Conservation (phyloP, 2,329 filamentous ascomycete genomes). For the Endothia cerciana region DNA sequence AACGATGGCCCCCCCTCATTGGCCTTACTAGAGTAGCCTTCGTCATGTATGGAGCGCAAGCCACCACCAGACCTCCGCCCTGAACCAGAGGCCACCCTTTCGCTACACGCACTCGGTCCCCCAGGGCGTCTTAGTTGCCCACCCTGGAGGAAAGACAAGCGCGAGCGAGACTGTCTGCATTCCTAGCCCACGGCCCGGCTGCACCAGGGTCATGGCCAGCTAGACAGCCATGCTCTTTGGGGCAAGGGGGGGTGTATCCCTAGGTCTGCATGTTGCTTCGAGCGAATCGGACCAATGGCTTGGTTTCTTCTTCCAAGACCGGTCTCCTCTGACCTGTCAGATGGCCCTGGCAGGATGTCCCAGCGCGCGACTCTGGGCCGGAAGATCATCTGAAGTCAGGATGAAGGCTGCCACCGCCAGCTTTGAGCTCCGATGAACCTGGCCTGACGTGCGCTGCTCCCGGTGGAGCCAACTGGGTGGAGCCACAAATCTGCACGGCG, state of each 20-base stretch:
- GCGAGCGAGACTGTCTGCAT: background rate
- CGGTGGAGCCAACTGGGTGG: constrained; percentile 13
- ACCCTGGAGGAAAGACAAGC: background rate
- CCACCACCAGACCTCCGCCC: background rate
- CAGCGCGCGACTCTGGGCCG: background rate
- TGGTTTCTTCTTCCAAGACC: constrained; percentile 5
- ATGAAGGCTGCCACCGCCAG: background rate
- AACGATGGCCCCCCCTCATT: background rate
- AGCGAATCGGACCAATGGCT: constrained; percentile 24
- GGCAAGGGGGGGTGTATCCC: background rate
- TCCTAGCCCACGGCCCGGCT: background rate
- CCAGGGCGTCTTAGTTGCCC: background rate
- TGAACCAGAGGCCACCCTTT: background rate
- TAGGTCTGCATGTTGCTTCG: constrained; percentile 10
- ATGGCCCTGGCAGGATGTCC: constrained; percentile 1
- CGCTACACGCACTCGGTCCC: background rate
- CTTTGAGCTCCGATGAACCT: background rate
- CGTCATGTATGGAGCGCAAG: background rate
- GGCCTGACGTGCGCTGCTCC: constrained; percentile 10
- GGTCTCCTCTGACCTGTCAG: constrained; percentile 6
- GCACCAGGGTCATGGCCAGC: background rate
- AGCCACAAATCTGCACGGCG: constrained; percentile 15
- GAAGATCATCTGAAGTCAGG: background rate
- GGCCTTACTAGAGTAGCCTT: background rate
- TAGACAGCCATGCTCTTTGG: background rate